phyloP scores from a whole-genome alignment of 2,329 filamentous ascomycete genomes.

The Fusarium continuum region DNA sequence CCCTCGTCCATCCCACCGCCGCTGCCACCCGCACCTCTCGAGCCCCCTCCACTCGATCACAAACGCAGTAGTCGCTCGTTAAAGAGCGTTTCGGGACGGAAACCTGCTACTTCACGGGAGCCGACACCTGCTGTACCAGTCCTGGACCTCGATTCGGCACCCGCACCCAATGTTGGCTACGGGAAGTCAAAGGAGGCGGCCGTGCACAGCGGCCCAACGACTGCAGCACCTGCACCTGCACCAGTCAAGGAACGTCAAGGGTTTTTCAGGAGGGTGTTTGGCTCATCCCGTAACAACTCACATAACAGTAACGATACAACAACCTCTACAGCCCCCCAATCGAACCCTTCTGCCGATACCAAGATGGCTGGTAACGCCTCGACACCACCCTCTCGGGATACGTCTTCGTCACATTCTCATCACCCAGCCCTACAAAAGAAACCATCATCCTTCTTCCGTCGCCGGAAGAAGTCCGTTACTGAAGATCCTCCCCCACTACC shows the following conservation, averaged over 20 bases:
- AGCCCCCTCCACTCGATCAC: constrained; percentile 56
- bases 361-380: constrained; percentile 60
- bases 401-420: constrained; percentile 55
- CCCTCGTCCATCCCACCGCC: constrained; percentile 46
- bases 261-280: constrained; percentile 94
- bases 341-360: constrained; percentile 42
- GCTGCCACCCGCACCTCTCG: constrained; percentile 50
- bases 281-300: constrained; percentile 67
- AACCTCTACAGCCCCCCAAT: constrained; percentile 34
- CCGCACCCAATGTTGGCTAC: constrained; percentile 67
- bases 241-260: constrained; percentile 76
- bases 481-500: constrained; percentile 74
- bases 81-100: constrained; percentile 56
- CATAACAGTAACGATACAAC: constrained; percentile 38
- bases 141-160: constrained; percentile 61
- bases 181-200: constrained; percentile 64
- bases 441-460: constrained; percentile 90
- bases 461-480: constrained; percentile 87
- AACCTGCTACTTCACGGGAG: constrained; percentile 42
- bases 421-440: constrained; percentile 80
- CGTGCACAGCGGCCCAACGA: constrained; percentile 59
- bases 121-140: constrained; percentile 44
- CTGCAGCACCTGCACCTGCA: constrained; percentile 57
- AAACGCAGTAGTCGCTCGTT: constrained; percentile 67
- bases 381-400: constrained; percentile 61